These are phyloP conservation scores for Dictyostelium intermedium DNA, from an alignment of 78 protist species.

Conservation along the genomic window DNA sequence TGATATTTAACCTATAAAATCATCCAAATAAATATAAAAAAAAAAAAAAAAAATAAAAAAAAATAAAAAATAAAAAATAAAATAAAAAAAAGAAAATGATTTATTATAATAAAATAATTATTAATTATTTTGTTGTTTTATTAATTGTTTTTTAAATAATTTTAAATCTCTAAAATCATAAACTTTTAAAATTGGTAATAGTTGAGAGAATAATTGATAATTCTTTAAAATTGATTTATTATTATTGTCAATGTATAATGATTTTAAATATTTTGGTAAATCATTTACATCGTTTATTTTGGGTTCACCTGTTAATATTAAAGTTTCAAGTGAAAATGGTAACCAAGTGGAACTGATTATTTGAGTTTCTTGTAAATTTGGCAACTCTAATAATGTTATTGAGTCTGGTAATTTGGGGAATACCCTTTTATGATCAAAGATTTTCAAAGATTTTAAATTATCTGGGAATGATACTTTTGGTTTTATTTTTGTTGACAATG, in stretches of 20 bases:
- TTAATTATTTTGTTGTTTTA: not conserved
- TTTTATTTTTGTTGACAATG: not conserved
- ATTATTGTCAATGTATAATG: not conserved
- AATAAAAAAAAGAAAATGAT: too few relatives aligned
- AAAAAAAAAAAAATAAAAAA: too few relatives aligned
- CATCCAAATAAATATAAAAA: too few relatives aligned
- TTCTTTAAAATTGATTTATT: not conserved
- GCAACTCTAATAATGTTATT: not conserved
- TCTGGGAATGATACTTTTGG: not conserved
- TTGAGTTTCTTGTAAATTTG: not conserved
- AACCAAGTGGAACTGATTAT: not conserved
- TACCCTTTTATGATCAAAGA: not conserved
- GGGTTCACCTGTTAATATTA: not conserved
- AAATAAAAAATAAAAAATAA: too few relatives aligned
- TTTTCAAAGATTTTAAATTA: not conserved
- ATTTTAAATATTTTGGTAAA: not conserved
- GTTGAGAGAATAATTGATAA: not conserved
- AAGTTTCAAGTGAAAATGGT: not conserved
- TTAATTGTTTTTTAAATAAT: not conserved
- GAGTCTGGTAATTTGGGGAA: not conserved
- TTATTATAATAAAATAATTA: not conserved
- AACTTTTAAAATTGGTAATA: not conserved
- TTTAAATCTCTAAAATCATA: not conserved
- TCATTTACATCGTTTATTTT: not conserved
- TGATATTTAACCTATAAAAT: too few relatives aligned